Conservation (phyloP, 768 basidiomycete genomes). For the Leucosporidium yakuticum region DNA sequence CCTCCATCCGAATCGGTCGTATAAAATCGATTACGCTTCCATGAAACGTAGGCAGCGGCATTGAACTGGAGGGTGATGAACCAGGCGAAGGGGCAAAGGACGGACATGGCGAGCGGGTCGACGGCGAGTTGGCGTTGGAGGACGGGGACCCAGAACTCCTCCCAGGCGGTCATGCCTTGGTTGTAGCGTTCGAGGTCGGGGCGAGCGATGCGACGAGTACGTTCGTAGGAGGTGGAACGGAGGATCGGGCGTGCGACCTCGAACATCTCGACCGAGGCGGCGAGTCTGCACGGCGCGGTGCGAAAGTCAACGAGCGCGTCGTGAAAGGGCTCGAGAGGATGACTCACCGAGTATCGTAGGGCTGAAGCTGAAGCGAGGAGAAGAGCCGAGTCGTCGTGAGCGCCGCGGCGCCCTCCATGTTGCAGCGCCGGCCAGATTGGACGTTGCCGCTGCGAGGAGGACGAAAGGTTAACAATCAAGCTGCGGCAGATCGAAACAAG, state of each 20-base stretch:
- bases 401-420: slow-evolving; percentile 32
- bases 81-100: slow-evolving; percentile 29
- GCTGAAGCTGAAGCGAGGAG: slow-evolving; percentile 27
- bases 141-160: slow-evolving; percentile 29
- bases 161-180: slow-evolving; percentile 28
- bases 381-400: slow-evolving; percentile 28
- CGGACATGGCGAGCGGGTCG: slow-evolving; percentile 34
- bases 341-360: slow-evolving; percentile 29
- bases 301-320: not conserved
- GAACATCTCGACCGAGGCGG: slow-evolving; percentile 35
- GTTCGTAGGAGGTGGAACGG: slow-evolving; percentile 28
- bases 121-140: slow-evolving; percentile 14
- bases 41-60: slow-evolving; percentile 19
- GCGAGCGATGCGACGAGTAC: slow-evolving; percentile 21
- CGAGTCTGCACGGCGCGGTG: slow-evolving; percentile 14
- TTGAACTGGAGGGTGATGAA: slow-evolving; percentile 33
- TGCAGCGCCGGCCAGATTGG: slow-evolving; percentile 28
- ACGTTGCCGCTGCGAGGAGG: slow-evolving; percentile 14
- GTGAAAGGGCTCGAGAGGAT: not conserved
- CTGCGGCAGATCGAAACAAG: not conserved
- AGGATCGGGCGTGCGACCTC: slow-evolving; percentile 34
- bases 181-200: slow-evolving; percentile 34
- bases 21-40: slow-evolving; percentile 21
- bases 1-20: slow-evolving; percentile 8
- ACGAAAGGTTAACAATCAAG: not conserved